Conservation (phyloP, 2,329 filamentous ascomycete species). For the Paecilomyces sp. region DNA sequence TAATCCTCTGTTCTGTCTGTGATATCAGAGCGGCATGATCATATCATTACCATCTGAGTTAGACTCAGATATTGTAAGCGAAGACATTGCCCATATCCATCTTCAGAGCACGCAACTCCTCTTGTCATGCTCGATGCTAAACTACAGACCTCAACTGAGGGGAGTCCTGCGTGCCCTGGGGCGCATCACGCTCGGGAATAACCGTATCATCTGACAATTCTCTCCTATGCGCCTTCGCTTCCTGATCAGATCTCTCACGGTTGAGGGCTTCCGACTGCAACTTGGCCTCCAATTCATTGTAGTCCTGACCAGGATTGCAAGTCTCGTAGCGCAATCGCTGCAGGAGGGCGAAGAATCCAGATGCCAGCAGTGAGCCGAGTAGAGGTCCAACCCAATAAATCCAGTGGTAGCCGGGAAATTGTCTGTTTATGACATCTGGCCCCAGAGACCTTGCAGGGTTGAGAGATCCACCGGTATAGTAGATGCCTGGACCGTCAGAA, state of each 20-base stretch:
- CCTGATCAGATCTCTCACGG: neutral
- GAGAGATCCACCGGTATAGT: slow-evolving; percentile 42
- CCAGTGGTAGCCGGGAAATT: slow-evolving; percentile 43
- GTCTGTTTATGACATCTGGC: slow-evolving; percentile 38
- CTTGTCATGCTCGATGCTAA: neutral
- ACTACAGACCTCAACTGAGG: neutral
- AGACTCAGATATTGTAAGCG: no score
- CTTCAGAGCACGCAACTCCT: no score
- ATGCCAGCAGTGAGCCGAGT: slow-evolving; percentile 40
- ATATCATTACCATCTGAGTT: no score
- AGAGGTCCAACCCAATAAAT: slow-evolving; percentile 45
- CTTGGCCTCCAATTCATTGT: slow-evolving; percentile 24
- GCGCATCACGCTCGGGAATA: neutral
- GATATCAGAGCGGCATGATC: no score
- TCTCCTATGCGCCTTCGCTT: neutral
- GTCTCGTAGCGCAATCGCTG: slow-evolving; percentile 37
- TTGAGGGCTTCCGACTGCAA: neutral
- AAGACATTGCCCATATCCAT: no score
- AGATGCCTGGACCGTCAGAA: slow-evolving; percentile 29
- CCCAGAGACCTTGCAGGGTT: slow-evolving; percentile 44
- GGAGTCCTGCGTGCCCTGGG: neutral
- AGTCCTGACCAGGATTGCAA: slow-evolving; percentile 51
- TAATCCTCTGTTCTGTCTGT: no score
- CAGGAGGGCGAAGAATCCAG: slow-evolving; percentile 43
- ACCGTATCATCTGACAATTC: neutral